Base-by-base conservation (phyloP, 2,329 filamentous ascomycete species). In the Cadophora sp. region DNA sequence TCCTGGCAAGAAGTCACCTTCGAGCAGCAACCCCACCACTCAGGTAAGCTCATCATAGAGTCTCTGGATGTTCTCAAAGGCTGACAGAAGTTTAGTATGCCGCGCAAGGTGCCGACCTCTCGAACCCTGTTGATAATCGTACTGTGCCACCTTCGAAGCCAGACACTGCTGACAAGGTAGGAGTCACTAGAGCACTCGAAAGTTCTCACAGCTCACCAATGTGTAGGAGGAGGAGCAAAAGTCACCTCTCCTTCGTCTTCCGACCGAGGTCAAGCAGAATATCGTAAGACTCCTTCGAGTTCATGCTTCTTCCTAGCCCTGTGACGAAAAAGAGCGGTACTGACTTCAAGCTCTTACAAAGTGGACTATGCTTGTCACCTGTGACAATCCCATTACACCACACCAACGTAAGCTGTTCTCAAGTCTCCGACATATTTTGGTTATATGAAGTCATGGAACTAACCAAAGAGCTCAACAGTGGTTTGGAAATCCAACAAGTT, bases 401-500 rank as follows among this genome's bases (percentile, higher is more conserved):
- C 16, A 24, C 1, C 71, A 73, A 58, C 7, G 55, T 58, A 24
- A 22, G 55, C 14, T 16, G 2, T 24, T 12, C 4, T n/a, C 11
- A 11, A 2, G 3, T 11, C n/a, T 8, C 29, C 24, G 2, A 9
- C 16, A n/a, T n/a, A n/a, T 27, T 31, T 31, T 53, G 40, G 27
- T 12, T 29, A n/a, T 16, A 31, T n/a, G 14, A n/a, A 19, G 8
- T 24, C 19, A 12, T 24, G 8, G n/a, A 58, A 37, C 31, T 58
- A 19, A 58, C 31, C n/a, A 4, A 24, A 34, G 2, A 2, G 9
- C 19, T 24, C 19, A 24, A 37, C n/a, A 31, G 22, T 70, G 14
- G 19, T 26, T 1, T 1, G 4, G 0, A 65, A 53, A 14, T 69
- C 71, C 2, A 73, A 73, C 61, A 73, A 72, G 51, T 73, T 73